Conservation (phyloP, 2,329 filamentous ascomycete species). For the Colletotrichum lindemuthianum region DNA sequence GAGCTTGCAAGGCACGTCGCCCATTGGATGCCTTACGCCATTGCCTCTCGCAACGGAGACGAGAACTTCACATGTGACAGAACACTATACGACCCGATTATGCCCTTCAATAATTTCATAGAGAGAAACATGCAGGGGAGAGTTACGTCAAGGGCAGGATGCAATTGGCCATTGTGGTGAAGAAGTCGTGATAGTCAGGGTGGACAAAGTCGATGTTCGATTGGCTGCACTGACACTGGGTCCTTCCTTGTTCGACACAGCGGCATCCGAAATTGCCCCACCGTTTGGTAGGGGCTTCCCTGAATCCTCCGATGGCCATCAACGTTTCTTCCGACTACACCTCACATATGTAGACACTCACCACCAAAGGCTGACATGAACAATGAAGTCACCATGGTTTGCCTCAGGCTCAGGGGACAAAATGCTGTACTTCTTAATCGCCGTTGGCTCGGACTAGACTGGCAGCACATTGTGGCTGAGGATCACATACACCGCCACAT, state of each 20-base stretch:
- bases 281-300: constrained; percentile 13
- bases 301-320: constrained; percentile 6
- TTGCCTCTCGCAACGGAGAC: too few relatives aligned
- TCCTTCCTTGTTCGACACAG: not conserved
- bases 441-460: not conserved
- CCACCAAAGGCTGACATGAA: not conserved
- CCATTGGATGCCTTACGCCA: too few relatives aligned
- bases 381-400: not conserved
- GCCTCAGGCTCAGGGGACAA: not conserved
- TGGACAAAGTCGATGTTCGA: not conserved
- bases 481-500: too few relatives aligned
- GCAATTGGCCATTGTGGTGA: too few relatives aligned
- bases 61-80: too few relatives aligned
- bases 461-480: constrained; percentile 6
- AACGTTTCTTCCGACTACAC: constrained; percentile 29
- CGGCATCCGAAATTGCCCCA: constrained; percentile 17
- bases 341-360: not conserved
- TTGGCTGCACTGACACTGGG: constrained; percentile 13
- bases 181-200: too few relatives aligned
- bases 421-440: not conserved
- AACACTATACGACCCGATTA: too few relatives aligned
- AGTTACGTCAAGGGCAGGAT: too few relatives aligned
- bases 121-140: too few relatives aligned
- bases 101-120: too few relatives aligned
- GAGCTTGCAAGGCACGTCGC: too few relatives aligned